Evolutionary conservation across 202 grass and related monocot genomes (phyloP), one percentile per base, ranked within the genome.

Genomic region (Alloteropsis angusta): DNA sequence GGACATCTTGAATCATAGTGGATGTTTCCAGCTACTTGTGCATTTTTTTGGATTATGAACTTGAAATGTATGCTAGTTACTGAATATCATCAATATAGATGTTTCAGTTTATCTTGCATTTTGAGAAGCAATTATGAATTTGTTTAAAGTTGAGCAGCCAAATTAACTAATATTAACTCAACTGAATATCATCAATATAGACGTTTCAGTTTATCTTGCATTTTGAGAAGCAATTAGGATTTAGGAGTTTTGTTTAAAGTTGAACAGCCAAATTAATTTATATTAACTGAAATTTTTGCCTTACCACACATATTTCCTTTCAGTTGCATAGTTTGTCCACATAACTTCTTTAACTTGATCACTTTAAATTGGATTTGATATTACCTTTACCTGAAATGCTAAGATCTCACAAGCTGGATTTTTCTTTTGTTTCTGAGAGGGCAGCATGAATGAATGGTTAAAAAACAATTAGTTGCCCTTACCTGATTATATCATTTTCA

Each of bases 351-450:
- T 53, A 21, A 64, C 47, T 22, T 44, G 34, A 44, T 69, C 57
- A 56, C 48, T 17, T 75, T 45, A 14, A 74, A 65, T 82, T 30
- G 21, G 7, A 54, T 77, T 70, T 61, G 43, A 34, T 43, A 77
- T 21, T 39, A 9, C 13, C 62, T 50, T 68, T 68, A 3, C 32
- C 16, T 46, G 5, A 21, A 77, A 77, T 59, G 41, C 0, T 62
- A 41, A 48, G 26, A 59, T 68, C 21, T 30, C 14, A n/a, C 9
- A 32, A 56, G 67, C 39, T 32, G 5, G 3, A 57, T 4, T 26
- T 48, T 60, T 11, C 6, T 25, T 25, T 1, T 23, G 28, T 30
- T 30, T 30, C 1, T 3, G 41, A 17, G 36, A 71, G 3, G 19
- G 43, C 19, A 57, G 3, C 7, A 46, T 23, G 50, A 19, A 3